Conservation (phyloP, 2,329 filamentous ascomycete species). For the Aspergillus novoparasiticus region DNA sequence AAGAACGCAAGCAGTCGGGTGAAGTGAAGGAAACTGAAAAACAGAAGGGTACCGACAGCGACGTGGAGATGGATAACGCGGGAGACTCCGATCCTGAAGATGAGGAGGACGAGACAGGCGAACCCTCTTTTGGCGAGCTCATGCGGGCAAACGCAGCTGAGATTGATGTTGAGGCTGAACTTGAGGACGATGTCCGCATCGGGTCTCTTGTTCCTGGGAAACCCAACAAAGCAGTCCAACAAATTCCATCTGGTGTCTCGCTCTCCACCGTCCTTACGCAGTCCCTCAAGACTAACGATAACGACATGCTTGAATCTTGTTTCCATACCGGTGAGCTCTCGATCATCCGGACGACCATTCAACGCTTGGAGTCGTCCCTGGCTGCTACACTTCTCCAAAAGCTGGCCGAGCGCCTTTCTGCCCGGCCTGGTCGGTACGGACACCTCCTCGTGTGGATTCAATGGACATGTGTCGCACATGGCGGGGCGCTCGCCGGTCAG, state of each 20-base stretch:
- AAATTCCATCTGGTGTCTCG: constrained; percentile 72
- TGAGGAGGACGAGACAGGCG: constrained; percentile 45
- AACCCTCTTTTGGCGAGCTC: constrained; percentile 85
- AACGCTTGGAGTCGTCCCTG: constrained; percentile 82
- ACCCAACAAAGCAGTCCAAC: constrained; percentile 51
- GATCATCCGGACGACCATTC: constrained; percentile 84
- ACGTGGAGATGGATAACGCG: constrained; percentile 37
- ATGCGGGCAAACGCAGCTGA: constrained; percentile 70
- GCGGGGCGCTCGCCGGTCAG: constrained; percentile 84
- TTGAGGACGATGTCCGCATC: constrained; percentile 46
- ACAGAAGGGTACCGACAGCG: constrained; percentile 22
- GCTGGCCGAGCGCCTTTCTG: constrained; percentile 82
- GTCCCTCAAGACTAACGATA: constrained; percentile 89
- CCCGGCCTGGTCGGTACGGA: constrained; percentile 83
- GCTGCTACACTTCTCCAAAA: constrained; percentile 78
- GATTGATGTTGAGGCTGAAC: constrained; percentile 69
- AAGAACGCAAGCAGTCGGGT: constrained; percentile 21
- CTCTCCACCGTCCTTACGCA: constrained; percentile 91
- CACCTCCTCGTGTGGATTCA: constrained; percentile 94
- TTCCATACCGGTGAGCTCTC: constrained; percentile 75
- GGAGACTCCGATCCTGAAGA: constrained; percentile 35
- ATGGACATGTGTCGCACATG: constrained; percentile 90
- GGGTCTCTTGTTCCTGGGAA: constrained; percentile 50
- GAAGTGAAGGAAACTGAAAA: constrained; percentile 22
- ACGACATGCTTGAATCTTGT: constrained; percentile 86